Conservation (phyloP, 805 yeast genomes). For the Metschnikowia noctiluminum region DNA sequence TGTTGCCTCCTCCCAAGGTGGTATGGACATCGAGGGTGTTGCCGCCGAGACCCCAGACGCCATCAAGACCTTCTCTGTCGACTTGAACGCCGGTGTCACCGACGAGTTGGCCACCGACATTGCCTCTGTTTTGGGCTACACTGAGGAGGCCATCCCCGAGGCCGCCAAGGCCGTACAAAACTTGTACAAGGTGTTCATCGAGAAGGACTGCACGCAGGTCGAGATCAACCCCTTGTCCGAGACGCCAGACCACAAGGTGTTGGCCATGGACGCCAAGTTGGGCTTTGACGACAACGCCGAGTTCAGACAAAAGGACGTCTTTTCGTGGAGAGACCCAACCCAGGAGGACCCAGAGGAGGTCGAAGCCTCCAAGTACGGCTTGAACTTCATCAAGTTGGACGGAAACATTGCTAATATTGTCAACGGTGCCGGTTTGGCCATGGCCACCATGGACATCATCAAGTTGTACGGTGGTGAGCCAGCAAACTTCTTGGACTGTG, state of each 20-base stretch:
- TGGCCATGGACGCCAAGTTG: slow-evolving; percentile 99
- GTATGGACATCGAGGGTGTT: slow-evolving; percentile 99
- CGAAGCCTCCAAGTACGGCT: slow-evolving; percentile 82
- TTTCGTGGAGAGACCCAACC: slow-evolving; percentile 92
- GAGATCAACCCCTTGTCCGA: slow-evolving; percentile 98
- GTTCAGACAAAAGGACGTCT: slow-evolving; percentile 92
- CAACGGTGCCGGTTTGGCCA: slow-evolving; percentile 99
- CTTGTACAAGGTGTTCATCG: slow-evolving; percentile 83
- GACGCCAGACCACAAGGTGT: slow-evolving; percentile 82
- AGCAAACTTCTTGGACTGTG: slow-evolving; percentile 98
- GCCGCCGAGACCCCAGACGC: slow-evolving; percentile 89
- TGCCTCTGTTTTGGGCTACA: slow-evolving; percentile 80
- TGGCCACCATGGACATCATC: slow-evolving; percentile 99
- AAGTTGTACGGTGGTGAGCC: slow-evolving; percentile 98
- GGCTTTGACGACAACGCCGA: slow-evolving; percentile 96
- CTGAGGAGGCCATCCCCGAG: slow-evolving; percentile 69
- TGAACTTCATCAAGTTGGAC: slow-evolving; percentile 95
- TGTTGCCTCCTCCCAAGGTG: slow-evolving; percentile 97
- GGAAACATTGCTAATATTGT: slow-evolving; percentile 99
- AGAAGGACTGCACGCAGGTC: slow-evolving; percentile 95
- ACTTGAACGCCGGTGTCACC: slow-evolving; percentile 76
- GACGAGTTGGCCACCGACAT: slow-evolving; percentile 70
- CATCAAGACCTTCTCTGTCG: slow-evolving; percentile 82
- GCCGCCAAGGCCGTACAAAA: slow-evolving; percentile 86
- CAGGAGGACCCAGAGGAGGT: slow-evolving; percentile 99